These are phyloP conservation scores for Sphaerulina populicola DNA, from an alignment of 2,329 filamentous ascomycete genomes.

Conservation along the genomic window DNA sequence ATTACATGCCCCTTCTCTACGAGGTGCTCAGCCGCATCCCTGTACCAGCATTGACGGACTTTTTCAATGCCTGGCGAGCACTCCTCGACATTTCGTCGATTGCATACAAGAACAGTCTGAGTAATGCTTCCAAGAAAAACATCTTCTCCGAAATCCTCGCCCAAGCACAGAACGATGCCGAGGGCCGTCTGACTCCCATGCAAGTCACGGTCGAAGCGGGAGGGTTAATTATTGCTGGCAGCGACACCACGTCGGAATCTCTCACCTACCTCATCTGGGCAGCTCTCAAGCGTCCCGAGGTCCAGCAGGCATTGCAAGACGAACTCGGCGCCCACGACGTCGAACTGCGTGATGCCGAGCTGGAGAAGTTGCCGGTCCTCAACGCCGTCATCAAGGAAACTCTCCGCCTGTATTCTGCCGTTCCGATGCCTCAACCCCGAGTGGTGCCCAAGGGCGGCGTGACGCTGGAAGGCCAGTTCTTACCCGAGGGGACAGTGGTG, in stretches of 20 bases:
- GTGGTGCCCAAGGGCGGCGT: conserved; percentile 23
- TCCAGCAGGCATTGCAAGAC: conserved; percentile 17
- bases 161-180: neutral
- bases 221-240: conserved; percentile 28
- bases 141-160: neutral
- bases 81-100: conserved; percentile 1
- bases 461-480: conserved; percentile 16
- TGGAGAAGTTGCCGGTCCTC: conserved; percentile 21
- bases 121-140: conserved; percentile 1
- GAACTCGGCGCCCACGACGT: conserved; percentile 19
- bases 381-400: conserved; percentile 12
- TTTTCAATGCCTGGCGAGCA: neutral
- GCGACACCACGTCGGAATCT: conserved; percentile 28
- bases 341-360: conserved; percentile 18
- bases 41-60: neutral
- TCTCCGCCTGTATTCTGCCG: conserved; percentile 28
- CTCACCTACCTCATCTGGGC: conserved; percentile 28
- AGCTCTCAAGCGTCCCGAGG: conserved; percentile 21
- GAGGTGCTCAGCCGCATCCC: neutral
- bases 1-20: neutral
- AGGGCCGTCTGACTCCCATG: neutral
- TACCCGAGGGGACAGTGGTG: conserved; percentile 23
- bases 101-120: conserved; percentile 2
- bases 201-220: conserved; percentile 26
- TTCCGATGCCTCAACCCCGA: conserved; percentile 26